Evolutionary conservation across 139 green algal genomes (phyloP), one percentile per base, ranked within the genome.

Genomic region (Edaphochlamys debaryana): DNA sequence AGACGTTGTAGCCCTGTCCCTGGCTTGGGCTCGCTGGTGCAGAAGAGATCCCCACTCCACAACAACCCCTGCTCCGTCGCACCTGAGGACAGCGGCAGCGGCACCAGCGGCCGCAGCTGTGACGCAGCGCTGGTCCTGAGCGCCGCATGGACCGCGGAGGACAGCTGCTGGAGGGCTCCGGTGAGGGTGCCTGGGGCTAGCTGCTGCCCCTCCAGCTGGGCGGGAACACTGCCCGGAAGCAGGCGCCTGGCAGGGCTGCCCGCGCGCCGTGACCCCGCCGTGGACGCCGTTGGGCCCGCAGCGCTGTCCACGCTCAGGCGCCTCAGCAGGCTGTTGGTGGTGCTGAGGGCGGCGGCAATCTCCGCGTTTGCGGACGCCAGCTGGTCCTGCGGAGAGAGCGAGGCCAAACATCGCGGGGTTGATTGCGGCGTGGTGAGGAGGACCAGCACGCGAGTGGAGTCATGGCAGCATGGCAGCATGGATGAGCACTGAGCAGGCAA

Each of bases 331-430:
- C 50, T 42, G 75, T 84, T 84, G 15, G 87, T 82, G 23, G 73
- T 72, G 48, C 82, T 79, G 4, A 87, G 19, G 1, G 87, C 82
- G 36, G 72, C 48, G 4, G 82, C 79, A 2, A 90, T 79, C 48
- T 88, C 56, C 29, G 82, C 79, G 52, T 80, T 79, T 0, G 82
- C 67, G 1, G 79, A 48, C 7, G 87, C 81, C 42, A 90, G 72
- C 67, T 90, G 77, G 13, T 79, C 56, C 60, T 72, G 79, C 13
- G 45, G 45, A 13, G 11, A 54, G 45, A 45, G n/a, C 37, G 17
- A 62, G 42, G n/a, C 34, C 22, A 50, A 48, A 38, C 62, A 73
- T 9, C 52, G 20, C 67, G n/a, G 41, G 56, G 32, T 69, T 29
- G 48, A 54, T n/a, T n/a, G n/a, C n/a, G n/a, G n/a, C n/a, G n/a